Evolutionary conservation across 1,139 yeast species (phyloP), one percentile per base, ranked within the genome.

Genomic region (Magnusiomyces sp.): DNA sequence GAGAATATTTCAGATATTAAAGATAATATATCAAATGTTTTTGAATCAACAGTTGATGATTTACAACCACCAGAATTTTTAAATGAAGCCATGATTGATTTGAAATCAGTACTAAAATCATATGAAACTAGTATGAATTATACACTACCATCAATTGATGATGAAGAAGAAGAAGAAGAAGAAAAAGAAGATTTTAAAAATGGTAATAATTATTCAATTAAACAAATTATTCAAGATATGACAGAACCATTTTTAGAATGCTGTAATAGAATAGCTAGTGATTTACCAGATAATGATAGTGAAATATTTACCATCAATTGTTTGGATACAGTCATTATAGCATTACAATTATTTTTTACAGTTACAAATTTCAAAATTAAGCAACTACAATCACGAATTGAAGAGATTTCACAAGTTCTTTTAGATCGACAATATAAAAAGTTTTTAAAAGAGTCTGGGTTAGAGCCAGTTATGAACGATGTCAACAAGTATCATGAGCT

Each of bases 21-120:
- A 43, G 56, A 51, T 2, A 44, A 50, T 9, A 41, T 57, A 38
- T 50, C 54, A 5, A 50, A 48, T n/a, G n/a, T n/a, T n/a, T n/a
- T n/a, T n/a, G n/a, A n/a, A n/a, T n/a, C n/a, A 16, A 40, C 50
- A 16, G 19, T 55, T 1, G 40, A 47, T 2, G 67, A 65, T 48
- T 53, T 67, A 27, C 66, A 61, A 45, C 69, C 71, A 6, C 73
- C 73, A 1, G 69, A 61, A 32, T 68, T 66, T 50, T 56, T 70
- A 50, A 52, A 53, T 14, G 65, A 63, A 11, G 62, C 66, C 2
- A 56, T 69, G 40, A 60, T 57, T 1, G 67, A 65, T n/a, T 55
- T 66, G n/a, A 61, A 63, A 47, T 56, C 60, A 2, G 59, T 71
- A 11, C 59, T 71, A 50, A 52, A 59, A 9, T 57, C 65, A 13